Conservation (phyloP, 805 yeast genomes). For the Kuraishia floccosa region DNA sequence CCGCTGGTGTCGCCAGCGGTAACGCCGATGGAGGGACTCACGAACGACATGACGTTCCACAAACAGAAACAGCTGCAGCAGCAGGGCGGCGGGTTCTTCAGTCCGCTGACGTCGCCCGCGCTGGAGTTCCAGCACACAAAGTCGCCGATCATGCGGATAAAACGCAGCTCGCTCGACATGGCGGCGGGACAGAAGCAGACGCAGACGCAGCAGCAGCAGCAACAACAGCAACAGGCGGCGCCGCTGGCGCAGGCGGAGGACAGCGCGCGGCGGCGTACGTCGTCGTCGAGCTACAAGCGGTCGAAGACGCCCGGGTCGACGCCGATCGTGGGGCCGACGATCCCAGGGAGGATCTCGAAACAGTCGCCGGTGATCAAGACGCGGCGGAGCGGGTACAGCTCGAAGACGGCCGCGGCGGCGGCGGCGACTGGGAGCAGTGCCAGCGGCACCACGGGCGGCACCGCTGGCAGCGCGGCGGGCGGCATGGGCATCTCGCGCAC, state of each 20-base stretch:
- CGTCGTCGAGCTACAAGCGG: slow-evolving; percentile 14
- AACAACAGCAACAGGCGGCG: slow-evolving; percentile 2
- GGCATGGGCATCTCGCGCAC: no score
- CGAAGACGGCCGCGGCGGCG: no score
- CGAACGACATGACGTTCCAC: slow-evolving; percentile 2
- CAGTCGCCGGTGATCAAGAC: slow-evolving; percentile 27
- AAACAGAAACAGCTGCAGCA: slow-evolving; percentile 5
- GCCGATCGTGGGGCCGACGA: slow-evolving; percentile 24
- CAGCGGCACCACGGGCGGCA: no score
- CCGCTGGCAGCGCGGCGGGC: no score
- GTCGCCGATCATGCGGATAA: slow-evolving; percentile 13
- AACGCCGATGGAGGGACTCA: slow-evolving; percentile 40
- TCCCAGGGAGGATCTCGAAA: slow-evolving; percentile 16
- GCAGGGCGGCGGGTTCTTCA: slow-evolving; percentile 12
- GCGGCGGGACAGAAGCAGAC: no score
- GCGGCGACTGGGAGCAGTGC: no score
- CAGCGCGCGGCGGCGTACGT: no score
- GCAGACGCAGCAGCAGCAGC: no score
- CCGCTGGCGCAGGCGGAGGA: no score
- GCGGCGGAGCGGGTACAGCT: slow-evolving; percentile 8
- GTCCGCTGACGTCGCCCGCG: slow-evolving; percentile 63
- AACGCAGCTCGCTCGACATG: slow-evolving; percentile 4
- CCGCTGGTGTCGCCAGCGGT: slow-evolving; percentile 72
- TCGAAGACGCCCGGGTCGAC: slow-evolving; percentile 28
- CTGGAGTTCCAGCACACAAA: slow-evolving; percentile 29